Base-by-base conservation (phyloP, 1,284 basidiomycete genomes). In the Pulveroboletus sp. region DNA sequence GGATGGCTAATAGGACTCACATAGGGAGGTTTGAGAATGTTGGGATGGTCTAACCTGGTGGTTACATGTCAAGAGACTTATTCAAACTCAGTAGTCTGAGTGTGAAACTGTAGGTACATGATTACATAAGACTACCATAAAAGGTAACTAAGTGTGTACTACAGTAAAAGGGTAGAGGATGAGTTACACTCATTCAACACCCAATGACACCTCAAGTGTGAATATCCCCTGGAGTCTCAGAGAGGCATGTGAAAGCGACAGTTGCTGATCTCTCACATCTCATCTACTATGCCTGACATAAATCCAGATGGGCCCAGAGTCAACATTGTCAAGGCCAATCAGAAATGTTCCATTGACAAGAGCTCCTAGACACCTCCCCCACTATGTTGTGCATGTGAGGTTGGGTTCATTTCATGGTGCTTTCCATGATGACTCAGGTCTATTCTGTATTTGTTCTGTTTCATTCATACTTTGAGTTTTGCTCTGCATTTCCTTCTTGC, bases 161-260 rank as follows among this genome's bases (percentile, higher is more conserved):
- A 21, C 3, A 21, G 21, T 21, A 21, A 21, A 21, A 21, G 21
- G 21, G 21, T 21, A 21, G 21, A 21, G 21, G 21, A 21, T 21
- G 21, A 21, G 21, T 21, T 21, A 21, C 21, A 21, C 58, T 47
- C 66, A 86, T 84, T 66, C 84, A 86, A 73, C 64, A 76, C 78
- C 52, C 75, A 81, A 43, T 78, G 83, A 26, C 76, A 78, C 32
- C 75, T 84, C 45, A 76, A 73, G 53, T 86, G 84, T 65, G 80
- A 80, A 60, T 86, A 83, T 58, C 84, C 84, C 5, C 68, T 73
- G 9, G 82, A 84, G 66, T 82, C 81, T 56, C 73, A 81, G 43
- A 75, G 84, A 17, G 83, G 85, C 19, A 79, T 82, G 75, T 74
- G 81, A 50, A 83, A 80, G 72, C 82, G 81, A 66, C 46, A 65